These are phyloP conservation scores for Viola pubescens DNA, from an alignment of 441 rosid genomes.

Conservation along the genomic window DNA sequence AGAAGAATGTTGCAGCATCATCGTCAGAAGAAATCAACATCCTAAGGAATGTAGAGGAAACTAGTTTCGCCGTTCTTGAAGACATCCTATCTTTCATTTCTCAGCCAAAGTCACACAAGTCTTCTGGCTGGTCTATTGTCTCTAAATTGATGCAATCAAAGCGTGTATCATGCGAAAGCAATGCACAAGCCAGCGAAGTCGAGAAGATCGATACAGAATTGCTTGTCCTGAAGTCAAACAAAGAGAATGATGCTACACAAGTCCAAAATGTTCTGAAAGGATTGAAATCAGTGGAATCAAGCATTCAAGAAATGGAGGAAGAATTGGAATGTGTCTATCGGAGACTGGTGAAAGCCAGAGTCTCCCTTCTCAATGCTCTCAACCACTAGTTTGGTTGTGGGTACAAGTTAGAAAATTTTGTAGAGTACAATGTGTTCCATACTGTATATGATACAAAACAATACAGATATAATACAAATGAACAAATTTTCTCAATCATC, in stretches of 20 bases:
- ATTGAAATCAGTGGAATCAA: slow-evolving; percentile 24
- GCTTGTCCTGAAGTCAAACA: slow-evolving; percentile 20
- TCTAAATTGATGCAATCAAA: slow-evolving; percentile 26
- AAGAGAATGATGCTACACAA: slow-evolving; percentile 10
- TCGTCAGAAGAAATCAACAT: slow-evolving; percentile 11
- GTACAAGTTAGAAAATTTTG: slow-evolving; percentile 6
- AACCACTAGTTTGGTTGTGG: too few relatives aligned
- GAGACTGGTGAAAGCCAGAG: slow-evolving; percentile 40
- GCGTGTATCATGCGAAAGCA: slow-evolving; percentile 13
- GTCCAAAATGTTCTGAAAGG: slow-evolving; percentile 18
- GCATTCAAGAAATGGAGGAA: slow-evolving; percentile 34
- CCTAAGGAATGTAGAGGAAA: slow-evolving; percentile 32
- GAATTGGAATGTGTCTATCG: slow-evolving; percentile 29
- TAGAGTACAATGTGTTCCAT: background rate
- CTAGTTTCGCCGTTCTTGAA: slow-evolving; percentile 24
- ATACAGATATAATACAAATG: too few relatives aligned
- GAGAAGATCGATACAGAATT: slow-evolving; percentile 21
- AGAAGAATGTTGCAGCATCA: slow-evolving; percentile 1
- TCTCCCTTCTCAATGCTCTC: slow-evolving; percentile 30
- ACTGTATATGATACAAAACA: background rate
- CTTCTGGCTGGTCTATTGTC: slow-evolving; percentile 21
- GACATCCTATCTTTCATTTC: slow-evolving; percentile 26
- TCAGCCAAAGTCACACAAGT: slow-evolving; percentile 14
- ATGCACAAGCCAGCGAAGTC: slow-evolving; percentile 4
- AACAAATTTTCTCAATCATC: too few relatives aligned